These are phyloP conservation scores for Cinchona pubescens DNA, from an alignment of 257 asterid species.

Conservation along the genomic window DNA sequence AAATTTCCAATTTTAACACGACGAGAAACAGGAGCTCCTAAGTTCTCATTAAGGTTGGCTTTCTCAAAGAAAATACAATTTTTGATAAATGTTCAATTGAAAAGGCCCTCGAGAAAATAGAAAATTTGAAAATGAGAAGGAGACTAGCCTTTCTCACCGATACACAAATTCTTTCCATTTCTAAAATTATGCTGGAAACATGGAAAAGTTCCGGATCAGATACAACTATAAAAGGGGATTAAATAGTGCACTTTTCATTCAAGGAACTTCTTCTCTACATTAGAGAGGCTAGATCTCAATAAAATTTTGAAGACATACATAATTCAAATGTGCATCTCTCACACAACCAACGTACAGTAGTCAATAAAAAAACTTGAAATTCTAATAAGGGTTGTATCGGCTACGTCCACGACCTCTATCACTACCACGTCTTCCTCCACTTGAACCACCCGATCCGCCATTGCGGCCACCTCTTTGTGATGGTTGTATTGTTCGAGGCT, in stretches of 20 bases:
- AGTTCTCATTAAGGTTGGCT: too few relatives aligned
- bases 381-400: slow-evolving; percentile 74
- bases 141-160: not conserved
- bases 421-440: slow-evolving; percentile 38
- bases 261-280: not conserved
- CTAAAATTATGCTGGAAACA: not conserved
- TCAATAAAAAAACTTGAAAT: not conserved
- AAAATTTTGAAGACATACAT: not conserved
- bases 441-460: slow-evolving; percentile 25
- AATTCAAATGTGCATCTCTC: not conserved
- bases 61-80: too few relatives aligned
- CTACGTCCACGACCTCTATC: slow-evolving; percentile 54
- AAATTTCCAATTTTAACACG: too few relatives aligned
- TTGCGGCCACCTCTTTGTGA: slow-evolving; percentile 61
- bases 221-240: not conserved
- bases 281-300: not conserved
- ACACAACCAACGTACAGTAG: not conserved
- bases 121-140: not conserved
- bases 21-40: too few relatives aligned
- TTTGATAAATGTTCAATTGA: not conserved
- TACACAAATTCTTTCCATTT: not conserved
- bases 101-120: not conserved
- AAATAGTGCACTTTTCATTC: not conserved
- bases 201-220: not conserved
- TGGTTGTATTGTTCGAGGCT: too few relatives aligned